A percentile compares a stretch with the other conserved stretches of the same genome.
Evolutionary conservation across 108 stramenopile species (phyloP).

Genomic region (Aurantiochytrium sp.): DNA sequence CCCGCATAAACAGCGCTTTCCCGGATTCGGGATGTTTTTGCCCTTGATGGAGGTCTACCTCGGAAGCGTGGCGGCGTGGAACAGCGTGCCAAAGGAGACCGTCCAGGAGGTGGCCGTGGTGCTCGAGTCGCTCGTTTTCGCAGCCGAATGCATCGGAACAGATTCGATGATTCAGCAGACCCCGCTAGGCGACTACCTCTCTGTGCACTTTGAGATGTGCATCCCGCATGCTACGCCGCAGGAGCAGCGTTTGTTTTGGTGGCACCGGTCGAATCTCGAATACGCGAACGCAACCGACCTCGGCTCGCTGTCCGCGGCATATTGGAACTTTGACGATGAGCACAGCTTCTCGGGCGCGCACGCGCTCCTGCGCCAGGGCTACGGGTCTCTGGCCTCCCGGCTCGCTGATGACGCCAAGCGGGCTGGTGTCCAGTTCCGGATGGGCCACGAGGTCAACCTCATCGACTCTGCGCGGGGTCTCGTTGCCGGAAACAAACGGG

Average conservation of each 20-base stretch:
- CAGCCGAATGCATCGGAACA: not conserved
- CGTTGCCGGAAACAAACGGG: not conserved
- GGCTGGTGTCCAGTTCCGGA: not conserved
- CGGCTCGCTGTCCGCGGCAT: not conserved
- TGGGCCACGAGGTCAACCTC: not conserved
- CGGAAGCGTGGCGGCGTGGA: not conserved
- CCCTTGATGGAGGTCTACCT: not conserved
- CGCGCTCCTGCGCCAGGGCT: not conserved
- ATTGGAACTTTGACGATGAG: constrained; percentile 1
- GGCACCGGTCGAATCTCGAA: constrained; percentile 23
- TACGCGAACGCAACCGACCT: constrained; percentile 16
- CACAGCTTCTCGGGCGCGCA: constrained; percentile 1
- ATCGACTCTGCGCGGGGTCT: not conserved
- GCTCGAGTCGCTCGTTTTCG: not conserved
- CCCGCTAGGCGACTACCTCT: not conserved
- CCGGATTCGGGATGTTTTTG: not conserved
- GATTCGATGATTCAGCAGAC: not conserved
- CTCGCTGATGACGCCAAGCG: not conserved
- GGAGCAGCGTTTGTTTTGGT: not conserved
- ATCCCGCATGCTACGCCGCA: not conserved
- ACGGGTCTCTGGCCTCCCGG: not conserved
- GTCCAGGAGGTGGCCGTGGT: constrained; percentile 2
- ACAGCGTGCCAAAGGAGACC: not conserved
- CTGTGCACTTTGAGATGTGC: not conserved
- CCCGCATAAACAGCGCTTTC: not conserved